Evolutionary conservation across 805 yeast species (phyloP).

Genomic region (Saturnispora sanitii): DNA sequence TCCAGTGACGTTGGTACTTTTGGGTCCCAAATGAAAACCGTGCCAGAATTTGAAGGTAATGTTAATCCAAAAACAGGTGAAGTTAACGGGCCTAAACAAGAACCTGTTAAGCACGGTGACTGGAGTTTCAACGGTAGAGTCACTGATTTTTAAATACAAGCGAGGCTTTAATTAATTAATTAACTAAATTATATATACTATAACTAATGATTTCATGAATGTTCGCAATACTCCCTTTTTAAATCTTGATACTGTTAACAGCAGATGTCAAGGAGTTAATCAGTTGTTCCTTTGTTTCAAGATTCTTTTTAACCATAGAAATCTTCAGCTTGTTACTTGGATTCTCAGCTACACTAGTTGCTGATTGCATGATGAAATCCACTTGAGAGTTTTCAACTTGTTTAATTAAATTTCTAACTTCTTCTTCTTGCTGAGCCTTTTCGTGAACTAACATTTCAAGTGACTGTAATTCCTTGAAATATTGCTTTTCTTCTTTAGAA

Average conservation of each 20-base stretch:
- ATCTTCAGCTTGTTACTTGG: slow-evolving; percentile 9
- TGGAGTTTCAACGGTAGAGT: slow-evolving; percentile 95
- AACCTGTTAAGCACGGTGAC: slow-evolving; percentile 76
- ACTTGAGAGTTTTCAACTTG: slow-evolving; percentile 16
- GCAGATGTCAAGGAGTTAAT: slow-evolving; percentile 10
- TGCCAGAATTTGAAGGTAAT: slow-evolving; percentile 94
- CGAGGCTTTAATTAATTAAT: no score
- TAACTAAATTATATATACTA: neutral
- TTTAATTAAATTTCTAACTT: slow-evolving; percentile 10
- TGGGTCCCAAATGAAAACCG: slow-evolving; percentile 60
- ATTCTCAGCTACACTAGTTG: slow-evolving; percentile 5
- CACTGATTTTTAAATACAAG: slow-evolving; percentile 64
- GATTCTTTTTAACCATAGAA: slow-evolving; percentile 13
- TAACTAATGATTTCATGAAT: neutral
- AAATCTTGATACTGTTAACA: slow-evolving; percentile 3
- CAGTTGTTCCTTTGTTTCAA: slow-evolving; percentile 13
- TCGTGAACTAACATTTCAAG: slow-evolving; percentile 12
- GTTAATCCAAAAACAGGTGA: slow-evolving; percentile 92
- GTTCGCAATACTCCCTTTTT: neutral
- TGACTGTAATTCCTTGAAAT: slow-evolving; percentile 19
- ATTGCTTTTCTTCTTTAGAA: slow-evolving; percentile 21
- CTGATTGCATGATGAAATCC: slow-evolving; percentile 6
- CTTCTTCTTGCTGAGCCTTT: slow-evolving; percentile 15
- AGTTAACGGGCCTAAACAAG: slow-evolving; percentile 95
- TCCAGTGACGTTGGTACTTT: slow-evolving; percentile 46